Percentiles rank a stretch among this genome's conserved stretches.
phyloP scores from a whole-genome alignment of 148 eudicot species.

The Rhododendron ferrugineum region DNA sequence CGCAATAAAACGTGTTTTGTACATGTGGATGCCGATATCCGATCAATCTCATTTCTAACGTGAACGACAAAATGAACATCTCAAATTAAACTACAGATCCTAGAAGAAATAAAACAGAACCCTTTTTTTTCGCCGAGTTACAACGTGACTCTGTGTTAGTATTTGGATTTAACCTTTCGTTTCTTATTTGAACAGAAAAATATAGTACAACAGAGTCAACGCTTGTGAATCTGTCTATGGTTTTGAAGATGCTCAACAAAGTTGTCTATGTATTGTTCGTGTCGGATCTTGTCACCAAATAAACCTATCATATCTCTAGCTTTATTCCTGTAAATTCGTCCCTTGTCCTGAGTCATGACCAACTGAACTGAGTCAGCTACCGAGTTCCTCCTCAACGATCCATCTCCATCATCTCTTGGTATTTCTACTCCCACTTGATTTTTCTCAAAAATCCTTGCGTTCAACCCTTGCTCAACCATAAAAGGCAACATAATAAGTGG shows the following conservation, averaged over 20 bases:
- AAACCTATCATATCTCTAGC: background rate
- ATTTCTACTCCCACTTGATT: constrained; percentile 3
- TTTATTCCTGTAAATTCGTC: background rate
- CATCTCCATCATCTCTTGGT: constrained; percentile 11
- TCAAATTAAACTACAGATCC: too few relatives aligned
- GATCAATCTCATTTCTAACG: too few relatives aligned
- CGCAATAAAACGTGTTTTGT: too few relatives aligned
- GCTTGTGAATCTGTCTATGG: too few relatives aligned
- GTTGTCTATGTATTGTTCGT: background rate
- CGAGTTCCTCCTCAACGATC: background rate
- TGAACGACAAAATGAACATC: too few relatives aligned
- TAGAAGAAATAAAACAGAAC: too few relatives aligned
- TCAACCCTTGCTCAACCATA: constrained; percentile 14
- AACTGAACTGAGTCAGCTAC: constrained; percentile 12
- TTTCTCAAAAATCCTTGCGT: constrained; percentile 7
- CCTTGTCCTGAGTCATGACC: background rate
- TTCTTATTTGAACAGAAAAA: too few relatives aligned
- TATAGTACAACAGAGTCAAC: too few relatives aligned
- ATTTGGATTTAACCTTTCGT: too few relatives aligned
- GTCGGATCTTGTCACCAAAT: constrained; percentile 2
- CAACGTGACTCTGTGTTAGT: too few relatives aligned
- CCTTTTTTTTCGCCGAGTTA: too few relatives aligned
- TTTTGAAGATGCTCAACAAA: background rate
- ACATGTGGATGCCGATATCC: too few relatives aligned
- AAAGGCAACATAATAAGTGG: constrained; percentile 10